A percentile compares a stretch with the other conserved stretches of the same genome.
phyloP scores from a whole-genome alignment of 306 rosid genomes.

The Canavalia ensiformis region DNA sequence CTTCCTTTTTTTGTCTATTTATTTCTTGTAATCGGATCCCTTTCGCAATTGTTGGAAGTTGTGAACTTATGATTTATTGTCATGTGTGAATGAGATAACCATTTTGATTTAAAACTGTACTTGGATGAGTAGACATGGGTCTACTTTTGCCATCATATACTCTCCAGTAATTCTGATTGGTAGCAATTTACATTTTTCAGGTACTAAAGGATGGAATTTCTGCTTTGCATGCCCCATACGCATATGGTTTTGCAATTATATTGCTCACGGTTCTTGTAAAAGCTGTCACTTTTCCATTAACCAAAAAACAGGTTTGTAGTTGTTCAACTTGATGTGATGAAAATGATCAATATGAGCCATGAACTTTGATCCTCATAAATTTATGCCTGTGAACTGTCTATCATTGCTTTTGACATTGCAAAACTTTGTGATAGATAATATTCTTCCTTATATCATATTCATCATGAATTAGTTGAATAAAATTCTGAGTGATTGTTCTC shows the following conservation, averaged over 20 bases:
- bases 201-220: slow-evolving; percentile 90
- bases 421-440: neutral
- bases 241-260: slow-evolving; percentile 97
- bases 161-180: slow-evolving; percentile 32
- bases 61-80: slow-evolving; percentile 19
- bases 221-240: slow-evolving; percentile 80
- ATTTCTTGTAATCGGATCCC: neutral
- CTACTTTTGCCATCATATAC: slow-evolving; percentile 5
- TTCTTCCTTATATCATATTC: neutral
- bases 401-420: slow-evolving; percentile 20
- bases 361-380: slow-evolving; percentile 25
- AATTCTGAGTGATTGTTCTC: slow-evolving; percentile 38
- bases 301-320: slow-evolving; percentile 80
- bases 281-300: slow-evolving; percentile 87
- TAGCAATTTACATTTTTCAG: slow-evolving; percentile 53
- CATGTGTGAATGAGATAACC: slow-evolving; percentile 9
- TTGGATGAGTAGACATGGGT: neutral
- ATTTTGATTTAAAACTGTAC: neutral
- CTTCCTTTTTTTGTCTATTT: neutral
- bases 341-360: slow-evolving; percentile 20
- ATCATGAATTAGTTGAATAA: neutral
- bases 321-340: slow-evolving; percentile 38
- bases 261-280: slow-evolving; percentile 85
- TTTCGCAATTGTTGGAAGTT: neutral
- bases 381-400: slow-evolving; percentile 32